Conservation (phyloP, 192 early-diverging fungal genomes). For the Spinellus fusiger region DNA sequence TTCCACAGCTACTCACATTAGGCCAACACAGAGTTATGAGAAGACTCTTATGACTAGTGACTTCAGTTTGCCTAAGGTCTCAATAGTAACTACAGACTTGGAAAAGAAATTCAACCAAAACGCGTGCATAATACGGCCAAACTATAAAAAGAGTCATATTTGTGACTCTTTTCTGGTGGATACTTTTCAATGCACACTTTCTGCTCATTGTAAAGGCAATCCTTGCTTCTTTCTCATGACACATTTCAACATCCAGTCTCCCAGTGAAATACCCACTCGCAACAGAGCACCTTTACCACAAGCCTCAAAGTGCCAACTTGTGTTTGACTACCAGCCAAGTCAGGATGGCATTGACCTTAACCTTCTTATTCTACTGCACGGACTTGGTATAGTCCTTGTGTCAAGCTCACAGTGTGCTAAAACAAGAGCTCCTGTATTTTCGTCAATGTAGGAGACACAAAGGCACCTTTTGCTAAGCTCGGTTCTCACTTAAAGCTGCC, state of each 20-base stretch:
- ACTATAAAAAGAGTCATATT: too few species aligned
- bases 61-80: too few species aligned
- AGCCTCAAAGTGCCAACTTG: constrained; percentile 13
- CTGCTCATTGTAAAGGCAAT: too few species aligned
- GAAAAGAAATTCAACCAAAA: too few species aligned
- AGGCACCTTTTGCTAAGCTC: constrained; percentile 54
- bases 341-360: constrained; percentile 52
- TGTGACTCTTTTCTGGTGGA: too few species aligned
- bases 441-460: constrained; percentile 36
- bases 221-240: too few species aligned
- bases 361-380: constrained; percentile 68
- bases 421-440: neutral
- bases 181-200: too few species aligned
- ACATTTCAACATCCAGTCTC: constrained; percentile 2
- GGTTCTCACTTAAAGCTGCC: constrained; percentile 57
- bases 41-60: too few species aligned
- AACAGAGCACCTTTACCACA: constrained; percentile 6
- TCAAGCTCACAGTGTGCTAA: neutral
- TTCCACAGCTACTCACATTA: too few species aligned
- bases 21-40: too few species aligned
- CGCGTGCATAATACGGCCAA: too few species aligned
- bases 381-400: constrained; percentile 43
- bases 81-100: too few species aligned
- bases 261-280: neutral
- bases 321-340: constrained; percentile 42